phyloP scores from a whole-genome alignment of 1,139 yeast genomes.

The Candida tropicalis region DNA sequence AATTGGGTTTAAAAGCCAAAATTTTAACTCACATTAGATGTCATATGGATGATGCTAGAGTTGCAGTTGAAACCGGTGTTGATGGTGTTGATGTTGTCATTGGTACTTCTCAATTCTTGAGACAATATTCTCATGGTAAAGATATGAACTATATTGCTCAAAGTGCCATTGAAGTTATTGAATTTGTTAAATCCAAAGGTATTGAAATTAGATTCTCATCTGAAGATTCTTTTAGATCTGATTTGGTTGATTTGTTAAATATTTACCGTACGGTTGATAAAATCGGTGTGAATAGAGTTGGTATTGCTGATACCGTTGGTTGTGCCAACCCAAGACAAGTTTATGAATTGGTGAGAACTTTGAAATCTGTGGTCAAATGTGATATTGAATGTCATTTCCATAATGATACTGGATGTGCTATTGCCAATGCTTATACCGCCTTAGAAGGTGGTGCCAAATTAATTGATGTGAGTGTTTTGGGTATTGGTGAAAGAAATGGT shows the following conservation, averaged over 20 bases:
- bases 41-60: conserved; percentile 97
- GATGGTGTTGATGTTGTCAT: conserved; percentile 99
- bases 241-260: conserved; percentile 90
- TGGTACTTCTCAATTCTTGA: conserved; percentile 94
- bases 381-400: conserved; percentile 99
- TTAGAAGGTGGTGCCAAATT: conserved; percentile 96
- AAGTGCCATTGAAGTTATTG: conserved; percentile 94
- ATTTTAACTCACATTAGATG: conserved; percentile 92
- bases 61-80: conserved; percentile 97
- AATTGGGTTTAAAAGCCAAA: conserved; percentile 93
- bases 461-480: conserved; percentile 93
- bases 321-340: conserved; percentile 99
- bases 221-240: conserved; percentile 97
- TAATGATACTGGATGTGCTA: conserved; percentile 98
- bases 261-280: conserved; percentile 96
- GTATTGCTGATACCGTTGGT: conserved; percentile 99
- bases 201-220: conserved; percentile 96
- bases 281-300: conserved; percentile 98
- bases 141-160: conserved; percentile 98
- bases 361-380: conserved; percentile 91
- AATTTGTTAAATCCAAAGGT: conserved; percentile 95
- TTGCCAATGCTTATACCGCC: conserved; percentile 97
- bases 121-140: conserved; percentile 96
- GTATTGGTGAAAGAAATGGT: conserved; percentile 99
- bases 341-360: conserved; percentile 91